These are phyloP conservation scores for Phytophthora capsici DNA, from an alignment of 352 stramenopile species.

Conservation along the genomic window DNA sequence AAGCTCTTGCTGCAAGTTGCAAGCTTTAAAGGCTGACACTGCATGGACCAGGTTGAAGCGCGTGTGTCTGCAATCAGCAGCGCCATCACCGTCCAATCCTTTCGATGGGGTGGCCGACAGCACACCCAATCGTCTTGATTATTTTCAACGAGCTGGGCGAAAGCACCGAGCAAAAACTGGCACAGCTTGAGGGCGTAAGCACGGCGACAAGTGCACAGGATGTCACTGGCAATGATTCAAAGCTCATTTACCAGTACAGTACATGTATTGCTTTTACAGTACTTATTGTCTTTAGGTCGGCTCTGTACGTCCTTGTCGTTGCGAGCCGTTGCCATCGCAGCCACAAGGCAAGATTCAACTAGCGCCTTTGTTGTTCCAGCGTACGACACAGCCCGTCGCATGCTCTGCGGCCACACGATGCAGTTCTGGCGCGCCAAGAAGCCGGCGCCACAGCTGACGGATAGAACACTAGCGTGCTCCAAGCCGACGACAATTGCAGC, in stretches of 20 bases:
- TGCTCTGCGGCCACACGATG: slow-evolving; percentile 20
- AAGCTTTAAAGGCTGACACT: neutral
- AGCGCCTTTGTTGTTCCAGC: slow-evolving; percentile 5
- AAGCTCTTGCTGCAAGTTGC: neutral
- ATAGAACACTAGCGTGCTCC: neutral
- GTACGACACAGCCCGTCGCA: slow-evolving; percentile 22
- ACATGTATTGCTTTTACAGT: too few species aligned
- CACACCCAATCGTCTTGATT: slow-evolving; percentile 18
- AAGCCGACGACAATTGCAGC: slow-evolving; percentile 28
- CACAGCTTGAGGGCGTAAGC: neutral
- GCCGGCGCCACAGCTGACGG: slow-evolving; percentile 10
- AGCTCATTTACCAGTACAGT: too few species aligned
- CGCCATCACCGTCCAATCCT: slow-evolving; percentile 12
- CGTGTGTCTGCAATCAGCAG: neutral
- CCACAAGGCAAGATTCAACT: slow-evolving; percentile 10
- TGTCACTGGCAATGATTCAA: neutral
- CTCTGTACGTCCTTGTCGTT: neutral
- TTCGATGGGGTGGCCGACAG: slow-evolving; percentile 6
- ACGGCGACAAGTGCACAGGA: slow-evolving; percentile 5
- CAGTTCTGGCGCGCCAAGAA: slow-evolving; percentile 23
- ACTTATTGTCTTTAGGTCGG: neutral
- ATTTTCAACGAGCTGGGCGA: neutral
- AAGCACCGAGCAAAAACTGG: slow-evolving; percentile 17
- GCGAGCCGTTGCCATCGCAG: neutral
- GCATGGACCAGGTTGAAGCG: slow-evolving; percentile 15